These are phyloP conservation scores for Fusarium neocosmosporiellum DNA, from an alignment of 2,329 filamentous ascomycete species.

Conservation along the genomic window DNA sequence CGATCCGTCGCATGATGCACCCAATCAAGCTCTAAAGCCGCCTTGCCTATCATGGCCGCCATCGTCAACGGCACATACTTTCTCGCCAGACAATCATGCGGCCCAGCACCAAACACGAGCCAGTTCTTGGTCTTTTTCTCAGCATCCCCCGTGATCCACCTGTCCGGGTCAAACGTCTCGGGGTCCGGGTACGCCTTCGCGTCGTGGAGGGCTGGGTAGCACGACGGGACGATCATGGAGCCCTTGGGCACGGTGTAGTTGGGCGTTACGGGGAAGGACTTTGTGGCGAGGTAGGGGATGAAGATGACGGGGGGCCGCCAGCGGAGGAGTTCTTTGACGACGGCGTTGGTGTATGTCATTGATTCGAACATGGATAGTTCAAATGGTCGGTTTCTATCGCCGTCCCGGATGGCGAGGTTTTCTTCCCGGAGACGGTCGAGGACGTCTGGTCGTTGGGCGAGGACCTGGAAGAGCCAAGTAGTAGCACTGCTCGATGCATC, in stretches of 20 bases:
- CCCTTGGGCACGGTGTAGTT: slow-evolving; percentile 62
- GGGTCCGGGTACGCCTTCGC: slow-evolving; percentile 59
- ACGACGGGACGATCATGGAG: slow-evolving; percentile 61
- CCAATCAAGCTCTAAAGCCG: slow-evolving; percentile 62
- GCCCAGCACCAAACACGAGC: slow-evolving; percentile 63
- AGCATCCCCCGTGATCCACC: slow-evolving; percentile 64
- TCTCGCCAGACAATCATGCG: slow-evolving; percentile 62
- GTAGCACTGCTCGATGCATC: slow-evolving; percentile 65
- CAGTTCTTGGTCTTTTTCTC: slow-evolving; percentile 63
- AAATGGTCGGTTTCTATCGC: slow-evolving; percentile 54
- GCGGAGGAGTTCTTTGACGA: slow-evolving; percentile 65
- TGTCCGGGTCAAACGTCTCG: slow-evolving; percentile 60
- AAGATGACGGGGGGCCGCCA: slow-evolving; percentile 65
- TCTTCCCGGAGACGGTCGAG: slow-evolving; percentile 58
- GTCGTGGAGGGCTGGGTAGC: slow-evolving; percentile 63
- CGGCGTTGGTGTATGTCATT: slow-evolving; percentile 62
- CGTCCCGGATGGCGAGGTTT: slow-evolving; percentile 57
- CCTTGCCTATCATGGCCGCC: slow-evolving; percentile 65
- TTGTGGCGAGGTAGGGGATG: slow-evolving; percentile 62
- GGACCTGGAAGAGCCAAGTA: slow-evolving; percentile 63
- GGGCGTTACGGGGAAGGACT: slow-evolving; percentile 58
- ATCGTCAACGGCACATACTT: slow-evolving; percentile 62
- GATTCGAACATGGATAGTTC: slow-evolving; percentile 60
- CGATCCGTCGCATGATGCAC: slow-evolving; percentile 58
- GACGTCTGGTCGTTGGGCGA: slow-evolving; percentile 63